Evolutionary conservation across 2,329 filamentous ascomycete species (phyloP), one percentile per base, ranked within the genome.

Genomic region (Colletotrichum sp.): DNA sequence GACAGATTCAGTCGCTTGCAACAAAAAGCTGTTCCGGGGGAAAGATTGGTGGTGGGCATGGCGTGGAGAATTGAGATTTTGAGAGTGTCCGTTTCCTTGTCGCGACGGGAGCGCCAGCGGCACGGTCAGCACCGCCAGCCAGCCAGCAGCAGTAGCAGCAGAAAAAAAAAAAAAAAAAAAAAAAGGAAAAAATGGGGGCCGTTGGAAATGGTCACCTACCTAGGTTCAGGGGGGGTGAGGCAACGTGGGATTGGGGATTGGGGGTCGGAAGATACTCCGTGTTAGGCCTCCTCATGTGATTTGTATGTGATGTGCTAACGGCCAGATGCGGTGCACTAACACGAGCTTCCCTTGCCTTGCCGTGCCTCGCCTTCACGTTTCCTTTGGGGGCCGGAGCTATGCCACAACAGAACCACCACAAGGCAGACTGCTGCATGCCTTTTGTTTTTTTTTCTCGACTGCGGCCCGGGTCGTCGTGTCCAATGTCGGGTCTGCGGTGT

Each of bases 221-320:
- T 55, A 32, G 60, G 52, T 21, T n/a, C 60, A 52, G n/a, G 62
- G 44, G 67, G 44, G 44, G 30, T 18, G 66, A 16, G 59, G 44
- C 28, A 34, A 24, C 49, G 52, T 30, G 26, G 34, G 49, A 57
- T 36, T 55, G 34, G 44, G 15, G 16, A 59, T 66, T 71, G 39
- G 36, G 63, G 24, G 36, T 32, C 72, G 52, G 69, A 72, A 26
- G 49, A n/a, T 57, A 63, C 69, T 75, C 69, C 72, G 63, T 32
- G 72, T 75, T 75, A 75, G 69, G 24, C 6, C 13, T 9, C 36
- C 18, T 10, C 9, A 15, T 39, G 66, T 39, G 65, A 32, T 44
- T 44, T 44, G 18, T 44, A 44, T 44, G 39, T 1, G 5, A n/a
- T 10, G 18, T 44, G 39, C 39, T 44, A 44, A 44, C 39, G 39